A percentile compares a stretch with the other conserved stretches of the same genome.
Evolutionary conservation across 805 yeast genomes (phyloP).

Genomic region (Groenewaldozyma tartarivorans): DNA sequence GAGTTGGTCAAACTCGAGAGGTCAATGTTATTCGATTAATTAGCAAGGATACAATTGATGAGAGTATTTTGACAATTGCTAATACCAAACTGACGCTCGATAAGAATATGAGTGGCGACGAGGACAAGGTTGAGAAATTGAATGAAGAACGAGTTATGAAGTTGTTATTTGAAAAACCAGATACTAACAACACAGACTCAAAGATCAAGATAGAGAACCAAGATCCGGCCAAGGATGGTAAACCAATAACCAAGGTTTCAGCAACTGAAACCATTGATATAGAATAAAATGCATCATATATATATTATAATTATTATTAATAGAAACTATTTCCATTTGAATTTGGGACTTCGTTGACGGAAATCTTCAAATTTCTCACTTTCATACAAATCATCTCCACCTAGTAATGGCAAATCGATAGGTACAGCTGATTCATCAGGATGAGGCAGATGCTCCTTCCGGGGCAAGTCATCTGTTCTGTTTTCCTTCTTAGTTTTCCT

Average conservation of each 20-base stretch:
- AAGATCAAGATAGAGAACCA: too few species aligned
- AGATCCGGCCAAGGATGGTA: too few species aligned
- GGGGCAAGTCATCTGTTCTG: not conserved
- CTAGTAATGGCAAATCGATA: not conserved
- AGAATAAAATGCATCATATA: too few species aligned
- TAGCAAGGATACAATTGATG: slow-evolving; percentile 72
- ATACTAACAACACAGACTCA: too few species aligned
- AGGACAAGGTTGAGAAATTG: slow-evolving; percentile 26
- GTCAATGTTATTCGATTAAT: slow-evolving; percentile 74
- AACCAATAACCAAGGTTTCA: too few species aligned
- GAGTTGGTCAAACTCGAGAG: slow-evolving; percentile 87
- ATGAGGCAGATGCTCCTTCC: not conserved
- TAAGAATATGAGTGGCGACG: slow-evolving; percentile 31
- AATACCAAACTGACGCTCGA: slow-evolving; percentile 87
- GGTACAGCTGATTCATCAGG: not conserved
- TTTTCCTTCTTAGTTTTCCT: not conserved
- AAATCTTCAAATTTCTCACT: not conserved
- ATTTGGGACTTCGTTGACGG: not conserved
- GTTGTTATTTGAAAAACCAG: slow-evolving; percentile 24
- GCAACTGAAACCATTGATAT: too few species aligned
- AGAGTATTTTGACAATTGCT: slow-evolving; percentile 76
- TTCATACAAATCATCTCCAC: not conserved
- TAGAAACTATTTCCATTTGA: not conserved
- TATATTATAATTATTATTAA: too few species aligned
- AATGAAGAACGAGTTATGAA: slow-evolving; percentile 30